Evolutionary conservation across 2,329 filamentous ascomycete genomes (phyloP).

Genomic region (Ophiocordyceps camponoti-floridani): DNA sequence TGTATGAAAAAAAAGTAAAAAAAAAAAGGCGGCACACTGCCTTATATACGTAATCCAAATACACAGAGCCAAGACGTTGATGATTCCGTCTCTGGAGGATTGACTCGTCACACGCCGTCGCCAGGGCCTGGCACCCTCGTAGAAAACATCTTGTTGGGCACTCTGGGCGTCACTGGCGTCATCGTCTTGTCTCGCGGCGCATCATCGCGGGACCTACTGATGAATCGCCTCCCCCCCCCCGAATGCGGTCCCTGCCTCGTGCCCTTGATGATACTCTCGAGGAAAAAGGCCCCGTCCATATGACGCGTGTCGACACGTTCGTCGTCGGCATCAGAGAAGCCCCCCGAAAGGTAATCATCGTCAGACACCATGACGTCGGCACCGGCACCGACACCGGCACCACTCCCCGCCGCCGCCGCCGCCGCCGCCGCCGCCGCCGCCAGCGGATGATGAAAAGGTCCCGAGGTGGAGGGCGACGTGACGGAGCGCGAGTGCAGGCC

Average conservation of each 20-base stretch:
- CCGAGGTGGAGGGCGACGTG: slow-evolving; percentile 55
- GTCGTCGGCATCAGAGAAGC: slow-evolving; percentile 64
- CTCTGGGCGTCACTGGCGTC: slow-evolving; percentile 20
- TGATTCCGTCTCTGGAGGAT: too few species aligned
- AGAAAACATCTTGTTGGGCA: slow-evolving; percentile 19
- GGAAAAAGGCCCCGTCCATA: slow-evolving; percentile 31
- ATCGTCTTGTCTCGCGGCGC: slow-evolving; percentile 15
- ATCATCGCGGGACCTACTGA: slow-evolving; percentile 16
- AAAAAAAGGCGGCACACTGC: too few species aligned
- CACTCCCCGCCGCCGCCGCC: slow-evolving; percentile 8
- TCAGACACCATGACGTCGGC: slow-evolving; percentile 47
- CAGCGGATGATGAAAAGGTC: slow-evolving; percentile 31
- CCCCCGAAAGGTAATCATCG: slow-evolving; percentile 56
- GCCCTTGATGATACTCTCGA: slow-evolving; percentile 44
- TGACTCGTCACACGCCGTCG: slow-evolving; percentile 10
- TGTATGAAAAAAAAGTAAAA: too few species aligned
- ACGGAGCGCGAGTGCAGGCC: slow-evolving; percentile 65
- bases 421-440: slow-evolving; percentile 8
- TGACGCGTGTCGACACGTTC: slow-evolving; percentile 24
- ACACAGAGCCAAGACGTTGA: too few species aligned
- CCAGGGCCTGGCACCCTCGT: slow-evolving; percentile 16
- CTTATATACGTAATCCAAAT: too few species aligned
- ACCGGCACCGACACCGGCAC: too few species aligned
- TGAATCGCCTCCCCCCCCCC: slow-evolving; percentile 11
- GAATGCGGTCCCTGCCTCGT: slow-evolving; percentile 36